phyloP scores from a whole-genome alignment of 106 monocot genomes.

The Dactylorhiza incarnata region DNA sequence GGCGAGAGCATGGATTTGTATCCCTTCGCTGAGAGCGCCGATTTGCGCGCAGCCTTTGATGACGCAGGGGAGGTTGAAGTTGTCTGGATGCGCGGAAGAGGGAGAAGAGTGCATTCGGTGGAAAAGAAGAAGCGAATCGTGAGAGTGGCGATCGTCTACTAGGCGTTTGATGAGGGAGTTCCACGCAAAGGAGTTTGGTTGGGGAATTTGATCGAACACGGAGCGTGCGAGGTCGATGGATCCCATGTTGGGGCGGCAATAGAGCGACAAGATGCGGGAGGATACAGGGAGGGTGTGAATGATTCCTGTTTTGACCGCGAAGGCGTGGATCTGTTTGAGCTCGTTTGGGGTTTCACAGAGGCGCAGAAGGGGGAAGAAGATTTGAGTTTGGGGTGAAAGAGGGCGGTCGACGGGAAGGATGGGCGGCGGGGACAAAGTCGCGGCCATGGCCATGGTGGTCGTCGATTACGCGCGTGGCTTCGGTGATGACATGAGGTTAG shows the following conservation, averaged over 20 bases:
- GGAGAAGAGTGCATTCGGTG: not conserved
- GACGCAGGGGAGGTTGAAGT: conserved; percentile 12
- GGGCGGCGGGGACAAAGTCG: not conserved
- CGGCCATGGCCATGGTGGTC: not conserved
- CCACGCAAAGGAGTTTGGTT: conserved; percentile 9
- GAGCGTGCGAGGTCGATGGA: not conserved
- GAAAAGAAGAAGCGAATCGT: conserved; percentile 15
- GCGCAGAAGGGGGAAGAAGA: conserved; percentile 9
- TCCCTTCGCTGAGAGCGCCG: conserved; percentile 10
- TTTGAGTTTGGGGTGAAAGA: not conserved
- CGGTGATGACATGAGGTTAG: conserved; percentile 4
- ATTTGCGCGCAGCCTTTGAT: conserved; percentile 21
- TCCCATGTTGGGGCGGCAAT: conserved; percentile 8
- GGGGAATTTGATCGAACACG: conserved; percentile 6
- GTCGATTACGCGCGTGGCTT: not conserved
- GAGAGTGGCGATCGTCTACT: conserved; percentile 2
- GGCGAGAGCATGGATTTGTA: conserved; percentile 12
- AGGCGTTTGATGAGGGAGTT: conserved; percentile 20
- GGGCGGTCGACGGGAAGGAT: not conserved
- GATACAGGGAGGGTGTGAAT: conserved; percentile 6
- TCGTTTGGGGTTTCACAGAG: conserved; percentile 4
- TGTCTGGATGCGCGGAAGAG: conserved; percentile 4
- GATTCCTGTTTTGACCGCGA: conserved; percentile 12
- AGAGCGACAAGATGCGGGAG: conserved; percentile 13
- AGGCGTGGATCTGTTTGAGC: conserved; percentile 10